Conservation (phyloP, 495 filamentous ascomycete species). For the Talaromyces trachyspermus region DNA sequence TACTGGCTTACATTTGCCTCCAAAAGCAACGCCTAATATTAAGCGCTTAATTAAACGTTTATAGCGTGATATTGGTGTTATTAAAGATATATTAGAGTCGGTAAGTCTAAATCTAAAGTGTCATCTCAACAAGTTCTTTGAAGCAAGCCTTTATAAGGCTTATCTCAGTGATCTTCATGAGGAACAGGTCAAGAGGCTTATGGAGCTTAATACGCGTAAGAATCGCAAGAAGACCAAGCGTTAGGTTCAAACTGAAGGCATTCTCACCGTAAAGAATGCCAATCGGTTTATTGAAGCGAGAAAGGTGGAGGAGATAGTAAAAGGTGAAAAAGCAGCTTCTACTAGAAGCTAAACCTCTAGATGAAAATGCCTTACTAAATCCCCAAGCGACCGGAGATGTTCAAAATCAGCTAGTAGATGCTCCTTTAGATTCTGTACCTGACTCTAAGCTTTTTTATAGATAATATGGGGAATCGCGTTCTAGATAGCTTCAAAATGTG, state of each 20-base stretch:
- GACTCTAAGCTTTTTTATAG: too few species aligned
- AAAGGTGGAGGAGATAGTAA: too few species aligned
- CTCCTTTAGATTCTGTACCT: not conserved
- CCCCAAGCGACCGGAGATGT: too few species aligned
- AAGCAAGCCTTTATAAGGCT: not conserved
- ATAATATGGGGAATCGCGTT: too few species aligned
- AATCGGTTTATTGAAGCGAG: too few species aligned
- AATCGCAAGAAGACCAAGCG: not conserved
- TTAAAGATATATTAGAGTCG: not conserved
- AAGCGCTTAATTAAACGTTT: not conserved
- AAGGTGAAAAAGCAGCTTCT: too few species aligned
- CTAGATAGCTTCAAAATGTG: too few species aligned
- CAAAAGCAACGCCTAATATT: not conserved
- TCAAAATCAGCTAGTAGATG: not conserved
- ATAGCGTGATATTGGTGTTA: not conserved
- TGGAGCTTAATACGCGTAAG: not conserved
- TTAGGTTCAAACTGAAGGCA: not conserved
- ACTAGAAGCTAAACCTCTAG: too few species aligned
- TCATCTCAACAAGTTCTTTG: not conserved
- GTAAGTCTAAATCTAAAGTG: not conserved
- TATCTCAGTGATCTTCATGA: not conserved
- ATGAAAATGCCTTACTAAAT: too few species aligned
- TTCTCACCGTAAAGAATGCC: not conserved
- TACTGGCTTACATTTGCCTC: not conserved
- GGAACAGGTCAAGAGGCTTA: not conserved